Evolutionary conservation across 1,284 basidiomycete species (phyloP), one percentile per base, ranked within the genome.

Genomic region (Ganoderma multipileum): DNA sequence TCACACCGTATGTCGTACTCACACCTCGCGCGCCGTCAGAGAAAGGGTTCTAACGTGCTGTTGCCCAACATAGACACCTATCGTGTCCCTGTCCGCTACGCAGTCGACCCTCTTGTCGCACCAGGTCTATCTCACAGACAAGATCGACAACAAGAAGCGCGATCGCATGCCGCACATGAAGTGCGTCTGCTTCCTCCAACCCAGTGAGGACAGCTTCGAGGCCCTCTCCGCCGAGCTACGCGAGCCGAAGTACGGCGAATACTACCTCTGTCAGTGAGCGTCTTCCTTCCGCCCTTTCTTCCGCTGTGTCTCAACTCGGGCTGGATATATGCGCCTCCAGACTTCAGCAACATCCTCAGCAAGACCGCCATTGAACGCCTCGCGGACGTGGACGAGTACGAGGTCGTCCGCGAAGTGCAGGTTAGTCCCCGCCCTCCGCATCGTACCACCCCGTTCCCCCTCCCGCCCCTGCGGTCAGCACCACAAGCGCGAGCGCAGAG

Each of bases 111-210:
- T 99, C 28, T 85, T 99, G n/a, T 90, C 95, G 3, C 95, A 99
- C 75, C 96, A 99, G 79, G 95, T 99, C 26, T 99, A 99, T 81
- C 89, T 99, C 63, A 99, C 97, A 1, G 98, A 99, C 83, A 88
- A 96, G 68, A 95, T 99, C 78, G 96, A 98, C 84, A 99, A 99
- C 81, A 86, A 84, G 77, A 90, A 91, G 73, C 90, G 94, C 72
- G 95, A 97, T 77, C 84, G 94, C 20, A 95, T 99, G 89, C 89
- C 93, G 18, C 97, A 99, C 79, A 93, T 99, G 86, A 96, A 97
- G 81, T 99, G 98, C 78, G 90, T 99, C 63, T 97, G 95, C 77
- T 96, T 99, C 78, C 84, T 99, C 11, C 90, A 95, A 62, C 92
- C 92, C 28, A 92, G 87, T 65, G 89, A 93, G 62, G 88, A 91